A percentile compares a stretch with the other conserved stretches of the same genome.
Conservation (phyloP, 106 monocot genomes). For the Ottelia alismoides region DNA sequence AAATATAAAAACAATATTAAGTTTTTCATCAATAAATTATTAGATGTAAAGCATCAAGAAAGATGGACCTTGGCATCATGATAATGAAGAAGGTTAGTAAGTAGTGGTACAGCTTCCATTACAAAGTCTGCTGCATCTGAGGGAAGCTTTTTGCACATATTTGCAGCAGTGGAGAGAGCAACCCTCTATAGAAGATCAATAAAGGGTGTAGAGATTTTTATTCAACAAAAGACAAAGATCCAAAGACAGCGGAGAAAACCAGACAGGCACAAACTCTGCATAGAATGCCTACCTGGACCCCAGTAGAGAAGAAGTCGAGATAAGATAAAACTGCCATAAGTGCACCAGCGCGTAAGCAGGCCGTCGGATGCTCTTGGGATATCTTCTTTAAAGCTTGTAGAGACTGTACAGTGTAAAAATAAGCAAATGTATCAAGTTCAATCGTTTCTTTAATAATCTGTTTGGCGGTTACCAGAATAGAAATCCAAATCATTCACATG, state of each 20-base stretch:
- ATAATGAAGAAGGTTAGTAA: conserved; percentile 89
- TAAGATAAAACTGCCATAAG: conserved; percentile 99
- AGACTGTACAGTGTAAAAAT: conserved; percentile 58
- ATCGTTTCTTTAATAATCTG: too few relatives aligned
- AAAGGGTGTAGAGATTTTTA: too few relatives aligned
- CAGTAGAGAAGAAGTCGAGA: conserved; percentile 98
- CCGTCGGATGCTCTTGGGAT: conserved; percentile 92
- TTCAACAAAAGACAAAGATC: too few relatives aligned
- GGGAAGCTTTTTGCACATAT: conserved; percentile 96
- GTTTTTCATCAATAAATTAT: too few relatives aligned
- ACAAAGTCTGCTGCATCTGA: conserved; percentile 99
- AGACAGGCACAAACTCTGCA: too few relatives aligned
- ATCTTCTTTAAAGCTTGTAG: conserved; percentile 99
- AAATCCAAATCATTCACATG: too few relatives aligned
- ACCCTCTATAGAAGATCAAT: conserved; percentile 53
- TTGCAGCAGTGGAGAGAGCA: conserved; percentile 94
- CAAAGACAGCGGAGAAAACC: too few relatives aligned
- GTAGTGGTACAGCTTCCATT: conserved; percentile 97
- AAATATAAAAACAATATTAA: too few relatives aligned
- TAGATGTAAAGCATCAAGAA: too few relatives aligned
- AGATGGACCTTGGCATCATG: conserved; percentile 80
- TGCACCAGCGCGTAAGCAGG: conserved; percentile 94
- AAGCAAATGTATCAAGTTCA: too few relatives aligned
- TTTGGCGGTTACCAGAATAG: too few relatives aligned
- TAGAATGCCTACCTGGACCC: conserved; percentile 65